A percentile compares a stretch with the other conserved stretches of the same genome.
These are phyloP conservation scores for Eucalyptus pauciflora DNA, from an alignment of 345 rosid species.

Conservation along the genomic window DNA sequence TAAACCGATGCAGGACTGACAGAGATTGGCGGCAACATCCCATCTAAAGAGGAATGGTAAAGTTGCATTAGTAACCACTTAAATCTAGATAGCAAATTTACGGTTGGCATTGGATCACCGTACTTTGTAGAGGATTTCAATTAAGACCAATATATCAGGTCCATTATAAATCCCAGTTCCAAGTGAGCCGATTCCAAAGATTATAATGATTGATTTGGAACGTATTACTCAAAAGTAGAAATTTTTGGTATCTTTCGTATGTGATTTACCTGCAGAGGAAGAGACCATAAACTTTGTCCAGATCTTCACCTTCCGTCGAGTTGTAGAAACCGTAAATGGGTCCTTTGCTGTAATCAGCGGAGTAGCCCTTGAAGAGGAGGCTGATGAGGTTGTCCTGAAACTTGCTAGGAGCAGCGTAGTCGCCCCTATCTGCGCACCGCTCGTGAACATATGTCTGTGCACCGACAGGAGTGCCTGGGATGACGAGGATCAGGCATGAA, in stretches of 20 bases:
- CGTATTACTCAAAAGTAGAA: background rate
- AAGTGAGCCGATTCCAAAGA: background rate
- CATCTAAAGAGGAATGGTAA: background rate
- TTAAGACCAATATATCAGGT: background rate
- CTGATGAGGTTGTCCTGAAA: background rate
- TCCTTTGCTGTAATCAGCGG: background rate
- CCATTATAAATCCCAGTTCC: background rate
- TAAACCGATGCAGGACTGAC: background rate
- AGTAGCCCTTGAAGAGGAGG: background rate
- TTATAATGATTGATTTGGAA: background rate
- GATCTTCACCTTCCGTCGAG: background rate
- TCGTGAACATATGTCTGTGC: too few relatives aligned
- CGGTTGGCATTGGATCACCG: background rate
- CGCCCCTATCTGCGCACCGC: background rate
- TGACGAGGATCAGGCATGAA: too few relatives aligned
- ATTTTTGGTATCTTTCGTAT: background rate
- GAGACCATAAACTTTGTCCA: conserved; percentile 1
- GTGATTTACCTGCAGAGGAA: background rate
- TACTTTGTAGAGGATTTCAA: background rate
- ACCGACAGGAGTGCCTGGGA: too few relatives aligned
- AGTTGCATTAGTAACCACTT: background rate
- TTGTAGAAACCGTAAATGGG: background rate
- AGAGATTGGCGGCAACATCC: background rate
- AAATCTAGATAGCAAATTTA: background rate
- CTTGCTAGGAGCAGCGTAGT: background rate